Base-by-base conservation (phyloP, 805 yeast species). In the Ogataea pignaliae region DNA sequence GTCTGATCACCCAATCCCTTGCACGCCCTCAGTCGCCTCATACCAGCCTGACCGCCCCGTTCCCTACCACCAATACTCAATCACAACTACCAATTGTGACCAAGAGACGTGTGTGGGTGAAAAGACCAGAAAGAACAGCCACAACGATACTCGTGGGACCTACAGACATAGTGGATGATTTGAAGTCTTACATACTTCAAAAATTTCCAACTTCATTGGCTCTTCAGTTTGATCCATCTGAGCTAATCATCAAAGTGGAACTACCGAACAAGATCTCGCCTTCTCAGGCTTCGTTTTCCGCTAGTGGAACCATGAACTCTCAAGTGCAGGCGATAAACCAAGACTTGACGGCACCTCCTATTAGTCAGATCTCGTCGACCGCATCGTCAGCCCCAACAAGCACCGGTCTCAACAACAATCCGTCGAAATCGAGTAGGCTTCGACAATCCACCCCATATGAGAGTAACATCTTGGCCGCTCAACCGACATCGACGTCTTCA, bases 151-250 rank as follows among this genome's bases (percentile, higher is more conserved):
- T 71, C 45, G 83, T 86, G 15, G 69, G 71, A 14, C 78, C 78
- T 29, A 58, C 63, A 16, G 91, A 86, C 57, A 73, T 89, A 1
- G 75, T 90, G 5, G 98, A 90, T 61, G 96, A 91, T 62, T 68
- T 90, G 54, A 90, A 90, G 56, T 66, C 73, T 10, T 73, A 79
- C 46, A 73, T 90, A 1, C 63, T 81, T 32, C 66, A 66, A 37
- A 85, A 83, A 53, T 85, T 76, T 60, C 85, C 95, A 43, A 79
- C 84, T 46, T 74, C 87, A 2, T 57, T 84, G 44, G 85, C 81
- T 3, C 60, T 76, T 47, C 59, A 68, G 37, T 75, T 72, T 56
- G 88, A 88, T 66, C 81, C 95, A 9, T 79, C 95, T 10, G 88
- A 86, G 58, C 45, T 83, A 50, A 43, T 69, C 14, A 59, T 80